Conservation (phyloP, 306 rosid species). For the Spatholobus suberectus region DNA sequence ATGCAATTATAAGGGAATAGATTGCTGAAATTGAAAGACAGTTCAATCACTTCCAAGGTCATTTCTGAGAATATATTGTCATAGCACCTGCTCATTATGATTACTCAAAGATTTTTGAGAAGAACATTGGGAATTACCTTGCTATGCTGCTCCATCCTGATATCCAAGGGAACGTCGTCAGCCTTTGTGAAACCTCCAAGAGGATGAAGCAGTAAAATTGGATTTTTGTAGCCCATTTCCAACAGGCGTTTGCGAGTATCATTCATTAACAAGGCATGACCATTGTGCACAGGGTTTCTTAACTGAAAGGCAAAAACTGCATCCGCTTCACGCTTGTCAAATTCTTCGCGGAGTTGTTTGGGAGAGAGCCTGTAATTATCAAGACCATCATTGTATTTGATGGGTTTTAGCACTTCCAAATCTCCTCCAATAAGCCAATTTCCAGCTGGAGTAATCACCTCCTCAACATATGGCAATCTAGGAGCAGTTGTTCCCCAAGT, state of each 20-base stretch:
- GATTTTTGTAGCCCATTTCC: conserved; percentile 95
- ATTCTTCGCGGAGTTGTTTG: conserved; percentile 83
- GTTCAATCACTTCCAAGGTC: conserved; percentile 8
- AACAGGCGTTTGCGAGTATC: conserved; percentile 84
- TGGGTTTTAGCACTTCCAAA: conserved; percentile 75
- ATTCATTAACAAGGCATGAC: conserved; percentile 95
- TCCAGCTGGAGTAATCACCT: conserved; percentile 80
- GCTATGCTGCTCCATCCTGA: conserved; percentile 99
- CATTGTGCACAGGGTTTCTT: conserved; percentile 96
- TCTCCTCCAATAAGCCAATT: conserved; percentile 98
- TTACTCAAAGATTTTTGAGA: conserved; percentile 4
- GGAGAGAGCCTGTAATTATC: conserved; percentile 95
- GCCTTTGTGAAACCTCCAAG: conserved; percentile 93
- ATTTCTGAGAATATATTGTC: conserved; percentile 3
- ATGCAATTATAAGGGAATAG: conserved; percentile 13
- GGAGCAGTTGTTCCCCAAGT: conserved; percentile 97
- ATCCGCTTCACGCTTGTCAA: conserved; percentile 84
- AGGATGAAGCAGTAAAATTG: conserved; percentile 92
- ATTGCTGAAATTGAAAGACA: not conserved
- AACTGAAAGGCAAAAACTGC: conserved; percentile 97
- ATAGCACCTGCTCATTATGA: not conserved
- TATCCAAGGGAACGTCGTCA: conserved; percentile 96
- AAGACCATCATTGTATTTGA: conserved; percentile 90
- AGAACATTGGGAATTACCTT: conserved; percentile 63
- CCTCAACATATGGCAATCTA: conserved; percentile 91